Evolutionary conservation across 1,284 basidiomycete species (phyloP).

Genomic region (Ustilago curta): DNA sequence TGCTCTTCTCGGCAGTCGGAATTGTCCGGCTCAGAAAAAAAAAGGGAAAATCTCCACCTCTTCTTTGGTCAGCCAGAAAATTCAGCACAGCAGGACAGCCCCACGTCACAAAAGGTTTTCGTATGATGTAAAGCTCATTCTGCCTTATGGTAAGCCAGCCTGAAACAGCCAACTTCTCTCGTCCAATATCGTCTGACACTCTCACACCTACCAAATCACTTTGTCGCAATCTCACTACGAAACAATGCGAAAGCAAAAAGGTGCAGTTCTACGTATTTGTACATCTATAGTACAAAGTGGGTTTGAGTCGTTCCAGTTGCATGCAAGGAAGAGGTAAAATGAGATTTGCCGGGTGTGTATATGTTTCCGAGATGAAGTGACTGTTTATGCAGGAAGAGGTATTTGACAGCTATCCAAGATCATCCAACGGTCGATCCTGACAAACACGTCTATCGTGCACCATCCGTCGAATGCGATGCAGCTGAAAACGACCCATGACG

Average conservation of each 20-base stretch:
- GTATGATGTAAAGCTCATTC: constrained; percentile 1
- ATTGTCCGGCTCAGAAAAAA: background rate
- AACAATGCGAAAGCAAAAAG: too few species aligned
- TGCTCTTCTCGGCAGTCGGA: constrained; percentile 22
- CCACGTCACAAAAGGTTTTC: background rate
- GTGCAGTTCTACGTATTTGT: too few species aligned
- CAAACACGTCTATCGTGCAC: background rate
- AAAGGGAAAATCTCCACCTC: constrained; percentile 9
- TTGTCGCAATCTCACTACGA: background rate
- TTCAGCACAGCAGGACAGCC: too few species aligned
- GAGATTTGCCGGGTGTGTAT: too few species aligned
- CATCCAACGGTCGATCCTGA: too few species aligned
- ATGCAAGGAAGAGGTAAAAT: too few species aligned
- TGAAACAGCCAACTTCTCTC: background rate
- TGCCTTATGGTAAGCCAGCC: constrained; percentile 3
- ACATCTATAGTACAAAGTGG: too few species aligned
- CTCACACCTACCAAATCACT: background rate
- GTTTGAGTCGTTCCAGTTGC: too few species aligned
- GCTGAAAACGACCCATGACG: constrained; percentile 9
- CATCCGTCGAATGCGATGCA: constrained; percentile 1
- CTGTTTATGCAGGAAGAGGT: background rate
- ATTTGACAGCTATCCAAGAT: too few species aligned
- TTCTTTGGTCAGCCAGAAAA: background rate
- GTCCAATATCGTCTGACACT: background rate
- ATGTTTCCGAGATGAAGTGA: too few species aligned